Evolutionary conservation across 2,329 filamentous ascomycete genomes (phyloP), one percentile per base, ranked within the genome.

Genomic region (Chaetothyriales sp.): DNA sequence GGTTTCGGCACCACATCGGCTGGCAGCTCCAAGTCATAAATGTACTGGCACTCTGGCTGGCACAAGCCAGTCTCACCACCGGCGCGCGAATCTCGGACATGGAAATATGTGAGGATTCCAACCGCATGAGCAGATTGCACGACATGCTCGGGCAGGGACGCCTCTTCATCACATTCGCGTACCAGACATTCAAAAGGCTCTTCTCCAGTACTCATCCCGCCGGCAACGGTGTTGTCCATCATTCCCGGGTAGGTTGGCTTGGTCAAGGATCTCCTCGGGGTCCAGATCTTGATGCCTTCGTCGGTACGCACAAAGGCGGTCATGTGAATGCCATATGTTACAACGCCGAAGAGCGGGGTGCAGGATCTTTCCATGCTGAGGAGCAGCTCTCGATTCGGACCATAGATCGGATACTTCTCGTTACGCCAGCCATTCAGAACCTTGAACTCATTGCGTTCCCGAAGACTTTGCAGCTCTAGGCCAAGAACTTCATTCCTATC

Each of bases 181-280:
- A 95, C 75, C 49, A 95, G 70, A 64, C 84, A 87, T 63, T 90
- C 87, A 47, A 88, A 83, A 0, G 86, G 84, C 19, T 75, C 75
- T 65, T 95, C 89, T 12, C 82, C 84, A 0, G 86, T 85, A 64
- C 83, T 81, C 58, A 96, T 81, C 0, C 87, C 86, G 2, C 86
- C 86, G 0, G 89, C 92, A 5, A 94, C 92, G 1, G 88, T 88
- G 66, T 96, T 98, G 67, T 98, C 92, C 57, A 98, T 73, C 73
- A 95, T 89, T n/a, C 84, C 77, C 0, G 84, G 83, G 63, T 90
- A 98, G 0, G 88, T 95, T 58, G 85, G 79, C 72, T 96, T 98
- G 52, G 73, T 77, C 48, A 72, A 73, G 10, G 88, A 78, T 8
- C 92, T 76, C 45, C 81, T 77, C 2, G 92, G 85, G 1, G 94